Base-by-base conservation (phyloP, 805 yeast genomes). In the Lachancea mirantina region DNA sequence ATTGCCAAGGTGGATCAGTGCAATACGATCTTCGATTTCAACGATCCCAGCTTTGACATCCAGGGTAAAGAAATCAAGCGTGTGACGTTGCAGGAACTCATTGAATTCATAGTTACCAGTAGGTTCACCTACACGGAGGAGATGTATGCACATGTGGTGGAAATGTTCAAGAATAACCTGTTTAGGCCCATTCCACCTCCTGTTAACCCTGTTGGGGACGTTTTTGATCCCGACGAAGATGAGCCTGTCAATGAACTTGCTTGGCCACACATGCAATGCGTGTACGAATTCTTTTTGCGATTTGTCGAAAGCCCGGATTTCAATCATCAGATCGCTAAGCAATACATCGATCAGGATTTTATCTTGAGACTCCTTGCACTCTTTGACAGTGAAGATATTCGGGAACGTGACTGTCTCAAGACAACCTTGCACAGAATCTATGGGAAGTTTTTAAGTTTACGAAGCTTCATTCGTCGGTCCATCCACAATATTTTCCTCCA, bases 231-330 rank as follows among this genome's bases (percentile, higher is more conserved):
- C 1, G 98, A 92, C 61, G 98, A 92, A 62, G 98, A 92, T 64
- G 98, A 92, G 61, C 97, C 97, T 3, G 94, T 92, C 23, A 76
- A 78, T 48, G 97, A 92, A 57, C 74, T 89, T 42, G 88, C 96
- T 7, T 92, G 98, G 98, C 95, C 97, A 8, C 98, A 92, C 57
- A 92, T 92, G 97, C 94, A 85, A 60, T 73, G 87, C 26, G 94
- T 88, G 19, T 92, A 92, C 63, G 97, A 92, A 59, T 85, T 92
- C 50, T 89, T 92, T 55, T 65, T 92, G 39, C 68, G 95, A 50
- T 89, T 92, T 60, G 79, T 92, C 34, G 97, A 92, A 62, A 78
- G 89, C 43, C 94, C 95, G 2, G 96, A 88, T 61, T 89, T 92
- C 59, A 84, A 84, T 53, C 95, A 88, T 54, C 85, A 85, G 34